phyloP scores from a whole-genome alignment of 495 filamentous ascomycete genomes.

The Tuber brumale region DNA sequence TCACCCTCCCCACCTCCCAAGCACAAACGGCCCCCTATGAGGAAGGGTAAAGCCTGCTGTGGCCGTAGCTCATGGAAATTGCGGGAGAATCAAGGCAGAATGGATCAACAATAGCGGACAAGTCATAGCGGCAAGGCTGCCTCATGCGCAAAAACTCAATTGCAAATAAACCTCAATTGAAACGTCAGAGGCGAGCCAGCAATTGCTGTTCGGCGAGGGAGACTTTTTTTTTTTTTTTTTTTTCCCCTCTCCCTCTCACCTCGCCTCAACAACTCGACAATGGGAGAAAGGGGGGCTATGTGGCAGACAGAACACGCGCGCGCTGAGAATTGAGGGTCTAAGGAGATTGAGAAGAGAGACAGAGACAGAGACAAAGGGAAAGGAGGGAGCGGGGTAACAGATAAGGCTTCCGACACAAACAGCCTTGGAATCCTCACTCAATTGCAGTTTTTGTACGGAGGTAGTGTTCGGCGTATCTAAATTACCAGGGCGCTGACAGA shows the following conservation, averaged over 20 bases:
- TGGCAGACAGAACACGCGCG: constrained; percentile 37
- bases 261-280: constrained; percentile 24
- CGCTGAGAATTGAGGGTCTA: constrained; percentile 16
- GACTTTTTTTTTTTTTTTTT: constrained; percentile 9
- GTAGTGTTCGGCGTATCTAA: constrained; percentile 33
- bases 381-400: constrained; percentile 34
- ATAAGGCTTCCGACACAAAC: constrained; percentile 38
- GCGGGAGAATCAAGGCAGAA: constrained; percentile 37
- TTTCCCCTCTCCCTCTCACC: background rate
- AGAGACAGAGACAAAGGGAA: background rate
- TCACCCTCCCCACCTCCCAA: constrained; percentile 6
- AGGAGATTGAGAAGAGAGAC: background rate
- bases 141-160: constrained; percentile 36
- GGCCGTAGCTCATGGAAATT: constrained; percentile 17
- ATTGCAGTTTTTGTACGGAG: constrained; percentile 34
- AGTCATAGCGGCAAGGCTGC: constrained; percentile 36
- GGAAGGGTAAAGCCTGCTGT: constrained; percentile 16
- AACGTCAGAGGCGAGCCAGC: constrained; percentile 38
- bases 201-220: constrained; percentile 27
- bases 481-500: constrained; percentile 26
- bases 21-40: constrained; percentile 23
- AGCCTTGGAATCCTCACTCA: constrained; percentile 35
- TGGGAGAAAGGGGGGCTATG: constrained; percentile 36
- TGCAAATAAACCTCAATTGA: constrained; percentile 41
- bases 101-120: constrained; percentile 11